phyloP scores from a whole-genome alignment of 2,329 filamentous ascomycete species.

The Penicillium frequentans region DNA sequence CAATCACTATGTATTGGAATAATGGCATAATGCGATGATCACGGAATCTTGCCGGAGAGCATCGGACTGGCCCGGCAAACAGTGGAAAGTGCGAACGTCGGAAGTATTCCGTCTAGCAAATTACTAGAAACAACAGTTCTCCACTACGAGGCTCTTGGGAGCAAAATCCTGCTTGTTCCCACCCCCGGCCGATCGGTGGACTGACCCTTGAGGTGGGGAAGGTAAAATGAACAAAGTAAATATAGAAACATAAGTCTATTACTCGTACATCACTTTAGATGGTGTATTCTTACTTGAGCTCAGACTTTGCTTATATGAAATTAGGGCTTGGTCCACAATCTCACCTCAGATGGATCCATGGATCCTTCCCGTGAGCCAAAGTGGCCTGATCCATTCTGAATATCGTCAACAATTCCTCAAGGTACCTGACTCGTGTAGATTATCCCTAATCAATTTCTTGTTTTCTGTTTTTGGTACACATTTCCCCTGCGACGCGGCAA shows the following conservation, averaged over 20 bases:
- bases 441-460: not conserved
- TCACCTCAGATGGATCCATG: not conserved
- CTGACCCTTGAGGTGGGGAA: not conserved
- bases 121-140: not conserved
- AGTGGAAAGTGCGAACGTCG: not conserved
- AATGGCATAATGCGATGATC: not conserved
- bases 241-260: not conserved
- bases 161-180: not conserved
- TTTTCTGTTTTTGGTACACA: not conserved
- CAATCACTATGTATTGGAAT: not conserved
- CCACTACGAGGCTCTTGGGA: not conserved
- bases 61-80: not conserved
- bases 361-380: not conserved
- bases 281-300: too few species aligned
- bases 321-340: not conserved
- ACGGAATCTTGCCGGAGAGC: not conserved
- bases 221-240: not conserved
- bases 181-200: constrained; percentile 11
- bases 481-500: not conserved
- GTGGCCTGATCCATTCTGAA: not conserved
- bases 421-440: too few species aligned
- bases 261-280: not conserved
- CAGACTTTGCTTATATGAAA: not conserved
- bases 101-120: not conserved
- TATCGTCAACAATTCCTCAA: not conserved